Evolutionary conservation across 768 basidiomycete species (phyloP).

Genomic region (Vararia minispora): DNA sequence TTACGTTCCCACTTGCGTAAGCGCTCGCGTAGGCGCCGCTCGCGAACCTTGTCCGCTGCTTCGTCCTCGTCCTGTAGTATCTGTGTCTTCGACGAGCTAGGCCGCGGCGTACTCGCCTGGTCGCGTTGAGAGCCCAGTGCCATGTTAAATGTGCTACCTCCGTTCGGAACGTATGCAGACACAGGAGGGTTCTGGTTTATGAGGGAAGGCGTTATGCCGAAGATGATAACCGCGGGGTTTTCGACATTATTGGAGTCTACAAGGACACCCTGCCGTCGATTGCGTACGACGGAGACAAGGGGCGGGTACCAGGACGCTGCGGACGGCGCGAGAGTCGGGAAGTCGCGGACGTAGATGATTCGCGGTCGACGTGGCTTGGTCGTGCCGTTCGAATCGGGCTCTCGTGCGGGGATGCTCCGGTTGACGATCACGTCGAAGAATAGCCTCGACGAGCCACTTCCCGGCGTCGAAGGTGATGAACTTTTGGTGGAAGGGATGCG

Average conservation of each 20-base stretch:
- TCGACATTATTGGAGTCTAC: conserved; percentile 43
- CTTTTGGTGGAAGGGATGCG: no score
- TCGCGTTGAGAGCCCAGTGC: no score
- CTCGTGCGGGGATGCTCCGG: conserved; percentile 26
- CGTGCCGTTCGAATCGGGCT: conserved; percentile 11
- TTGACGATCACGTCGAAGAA: conserved; percentile 79
- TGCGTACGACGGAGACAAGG: conserved; percentile 66
- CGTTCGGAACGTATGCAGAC: no score
- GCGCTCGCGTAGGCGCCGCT: conserved; percentile 60
- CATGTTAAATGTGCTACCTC: no score
- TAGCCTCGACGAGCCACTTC: conserved; percentile 10
- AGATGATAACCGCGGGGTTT: conserved; percentile 73
- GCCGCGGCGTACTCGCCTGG: no score
- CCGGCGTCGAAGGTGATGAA: no score
- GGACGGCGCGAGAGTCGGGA: conserved; percentile 60
- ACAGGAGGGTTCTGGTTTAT: conserved; percentile 31
- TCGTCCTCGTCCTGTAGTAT: conserved; percentile 69
- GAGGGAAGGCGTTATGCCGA: conserved; percentile 80
- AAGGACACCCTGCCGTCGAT: conserved; percentile 57
- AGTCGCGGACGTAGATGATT: conserved; percentile 78
- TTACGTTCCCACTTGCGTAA: conserved; percentile 66
- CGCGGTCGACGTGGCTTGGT: conserved; percentile 37
- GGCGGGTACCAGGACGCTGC: conserved; percentile 74
- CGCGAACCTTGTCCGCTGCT: conserved; percentile 51
- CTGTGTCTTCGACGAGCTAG: no score